Evolutionary conservation across 1,139 yeast genomes (phyloP).

Genomic region (Nakaseomyces uthaithaninus): DNA sequence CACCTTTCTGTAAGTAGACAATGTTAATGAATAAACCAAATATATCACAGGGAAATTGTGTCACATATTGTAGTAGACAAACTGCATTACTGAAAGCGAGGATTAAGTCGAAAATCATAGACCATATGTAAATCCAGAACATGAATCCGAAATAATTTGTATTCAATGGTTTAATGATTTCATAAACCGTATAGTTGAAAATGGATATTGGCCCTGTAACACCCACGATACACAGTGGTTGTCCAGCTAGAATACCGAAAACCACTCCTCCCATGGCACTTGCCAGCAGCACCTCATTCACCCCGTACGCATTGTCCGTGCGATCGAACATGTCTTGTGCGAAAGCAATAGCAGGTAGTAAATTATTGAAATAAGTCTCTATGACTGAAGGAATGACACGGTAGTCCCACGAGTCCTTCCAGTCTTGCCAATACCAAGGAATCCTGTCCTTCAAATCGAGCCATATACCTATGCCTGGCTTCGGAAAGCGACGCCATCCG

Average conservation of each 20-base stretch:
- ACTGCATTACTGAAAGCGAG: slow-evolving; percentile 68
- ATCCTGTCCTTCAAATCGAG: slow-evolving; percentile 32
- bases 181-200: slow-evolving; percentile 85
- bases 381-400: slow-evolving; percentile 82
- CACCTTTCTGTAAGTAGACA: slow-evolving; percentile 86
- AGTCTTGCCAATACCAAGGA: slow-evolving; percentile 69
- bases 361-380: slow-evolving; percentile 78
- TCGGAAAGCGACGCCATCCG: slow-evolving; percentile 16
- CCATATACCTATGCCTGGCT: slow-evolving; percentile 29
- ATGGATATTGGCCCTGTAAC: slow-evolving; percentile 93
- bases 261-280: slow-evolving; percentile 84
- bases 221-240: slow-evolving; percentile 93
- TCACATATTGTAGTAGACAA: slow-evolving; percentile 60
- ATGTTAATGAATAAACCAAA: slow-evolving; percentile 88
- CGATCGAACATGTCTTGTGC: slow-evolving; percentile 96
- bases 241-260: slow-evolving; percentile 81
- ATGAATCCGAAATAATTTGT: slow-evolving; percentile 70
- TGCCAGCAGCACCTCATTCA: slow-evolving; percentile 77
- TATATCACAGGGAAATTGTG: slow-evolving; percentile 82
- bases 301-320: slow-evolving; percentile 79
- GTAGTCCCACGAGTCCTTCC: slow-evolving; percentile 76
- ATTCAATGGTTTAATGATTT: slow-evolving; percentile 49
- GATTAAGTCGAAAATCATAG: slow-evolving; percentile 69
- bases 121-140: slow-evolving; percentile 95
- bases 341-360: slow-evolving; percentile 90